phyloP scores from a whole-genome alignment of 2,329 filamentous ascomycete genomes.

The Alternaria hordeiaustralica region DNA sequence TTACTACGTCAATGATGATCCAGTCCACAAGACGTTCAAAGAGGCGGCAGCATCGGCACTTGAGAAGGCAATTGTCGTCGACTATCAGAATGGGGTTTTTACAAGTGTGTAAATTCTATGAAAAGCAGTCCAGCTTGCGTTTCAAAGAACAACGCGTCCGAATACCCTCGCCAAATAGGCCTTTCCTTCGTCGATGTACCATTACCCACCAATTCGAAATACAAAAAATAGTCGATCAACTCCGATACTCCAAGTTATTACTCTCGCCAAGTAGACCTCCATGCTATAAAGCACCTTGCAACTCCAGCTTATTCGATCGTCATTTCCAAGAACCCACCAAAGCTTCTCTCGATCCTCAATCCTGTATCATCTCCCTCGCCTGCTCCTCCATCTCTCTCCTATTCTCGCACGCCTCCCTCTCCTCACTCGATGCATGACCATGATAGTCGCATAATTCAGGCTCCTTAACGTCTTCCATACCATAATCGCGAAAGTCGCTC shows the following conservation, averaged over 20 bases:
- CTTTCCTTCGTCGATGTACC: not conserved
- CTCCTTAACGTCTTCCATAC: not conserved
- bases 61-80: slow-evolving; percentile 51
- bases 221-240: not conserved
- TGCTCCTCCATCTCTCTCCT: not conserved
- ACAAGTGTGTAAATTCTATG: slow-evolving; percentile 10
- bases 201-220: not conserved
- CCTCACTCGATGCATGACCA: not conserved
- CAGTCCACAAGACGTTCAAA: slow-evolving; percentile 50
- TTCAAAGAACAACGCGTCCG: not conserved
- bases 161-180: not conserved
- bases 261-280: not conserved
- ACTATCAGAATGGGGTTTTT: slow-evolving; percentile 47
- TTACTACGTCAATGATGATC: slow-evolving; percentile 53
- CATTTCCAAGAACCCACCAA: not conserved
- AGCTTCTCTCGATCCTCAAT: not conserved
- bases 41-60: slow-evolving; percentile 40
- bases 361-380: not conserved
- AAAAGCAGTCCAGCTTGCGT: not conserved
- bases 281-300: not conserved
- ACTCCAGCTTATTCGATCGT: not conserved
- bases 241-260: not conserved
- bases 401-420: not conserved
- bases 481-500: too few species aligned
- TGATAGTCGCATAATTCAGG: not conserved